phyloP scores from a whole-genome alignment of 192 early-diverging fungal genomes.

The Mortierella antarctica region DNA sequence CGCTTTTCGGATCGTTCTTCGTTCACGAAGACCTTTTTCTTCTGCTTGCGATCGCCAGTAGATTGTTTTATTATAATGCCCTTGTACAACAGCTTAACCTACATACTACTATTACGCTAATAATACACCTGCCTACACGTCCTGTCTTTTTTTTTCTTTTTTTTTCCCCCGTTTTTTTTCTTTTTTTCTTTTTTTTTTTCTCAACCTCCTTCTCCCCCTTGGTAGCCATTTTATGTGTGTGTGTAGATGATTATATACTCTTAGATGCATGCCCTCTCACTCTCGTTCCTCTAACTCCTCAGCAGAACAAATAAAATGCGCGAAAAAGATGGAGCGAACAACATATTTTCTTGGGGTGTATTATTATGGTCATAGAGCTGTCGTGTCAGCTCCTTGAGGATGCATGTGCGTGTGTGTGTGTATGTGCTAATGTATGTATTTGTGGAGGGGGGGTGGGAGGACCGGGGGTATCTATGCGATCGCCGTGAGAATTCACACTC shows the following conservation, averaged over 20 bases:
- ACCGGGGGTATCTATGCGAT: neutral
- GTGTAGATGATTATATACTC: slow-evolving; percentile 9
- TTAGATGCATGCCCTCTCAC: slow-evolving; percentile 6
- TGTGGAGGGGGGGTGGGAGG: neutral
- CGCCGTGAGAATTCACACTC: neutral
- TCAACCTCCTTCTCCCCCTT: neutral
- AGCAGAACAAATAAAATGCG: neutral
- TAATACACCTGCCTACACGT: too few relatives aligned
- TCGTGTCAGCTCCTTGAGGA: too few relatives aligned
- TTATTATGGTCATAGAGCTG: too few relatives aligned
- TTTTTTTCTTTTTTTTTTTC: slow-evolving; percentile 14
- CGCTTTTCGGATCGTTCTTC: too few relatives aligned
- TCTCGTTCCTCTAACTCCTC: neutral
- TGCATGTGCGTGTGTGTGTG: too few relatives aligned
- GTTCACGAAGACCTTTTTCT: too few relatives aligned
- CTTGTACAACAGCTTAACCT: too few relatives aligned
- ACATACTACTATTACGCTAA: too few relatives aligned
- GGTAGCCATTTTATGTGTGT: too few relatives aligned
- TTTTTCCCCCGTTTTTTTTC: slow-evolving; percentile 2
- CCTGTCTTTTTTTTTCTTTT: neutral
- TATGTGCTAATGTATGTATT: too few relatives aligned
- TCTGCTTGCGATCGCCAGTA: too few relatives aligned
- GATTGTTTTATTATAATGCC: too few relatives aligned
- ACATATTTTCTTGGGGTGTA: neutral
- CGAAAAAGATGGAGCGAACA: neutral